Percentiles rank a stretch among this genome's conserved stretches.
phyloP scores from a whole-genome alignment of 768 basidiomycete species.

The Hemileccinum rubropunctum region DNA sequence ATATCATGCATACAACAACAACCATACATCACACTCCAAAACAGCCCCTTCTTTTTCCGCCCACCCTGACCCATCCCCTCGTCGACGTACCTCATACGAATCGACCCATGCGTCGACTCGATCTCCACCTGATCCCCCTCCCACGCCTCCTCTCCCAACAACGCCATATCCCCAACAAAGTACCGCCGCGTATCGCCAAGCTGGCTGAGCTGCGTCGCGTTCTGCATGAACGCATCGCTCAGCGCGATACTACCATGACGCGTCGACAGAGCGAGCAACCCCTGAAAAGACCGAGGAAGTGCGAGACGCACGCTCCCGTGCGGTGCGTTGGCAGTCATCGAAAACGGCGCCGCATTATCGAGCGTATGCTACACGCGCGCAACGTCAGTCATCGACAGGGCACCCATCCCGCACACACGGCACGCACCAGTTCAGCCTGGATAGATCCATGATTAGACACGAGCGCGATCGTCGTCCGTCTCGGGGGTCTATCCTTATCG shows the following conservation, averaged over 20 bases:
- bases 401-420: too few relatives aligned
- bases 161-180: conserved; percentile 25
- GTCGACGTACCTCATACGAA: conserved; percentile 21
- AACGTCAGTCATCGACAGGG: too few relatives aligned
- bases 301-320: conserved; percentile 16
- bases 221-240: conserved; percentile 10
- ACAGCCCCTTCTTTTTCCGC: conserved; percentile 12
- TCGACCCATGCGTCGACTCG: conserved; percentile 14
- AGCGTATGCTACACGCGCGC: conserved; percentile 11
- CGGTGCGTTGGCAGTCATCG: conserved; percentile 3
- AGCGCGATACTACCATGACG: conserved; percentile 15
- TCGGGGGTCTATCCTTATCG: background rate
- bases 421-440: conserved; percentile 18
- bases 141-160: conserved; percentile 20
- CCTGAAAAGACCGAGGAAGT: conserved; percentile 23
- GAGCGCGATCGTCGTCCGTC: conserved; percentile 23
- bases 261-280: conserved; percentile 17
- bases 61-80: background rate
- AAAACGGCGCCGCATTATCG: conserved; percentile 14
- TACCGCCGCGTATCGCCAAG: conserved; percentile 12
- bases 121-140: conserved; percentile 18
- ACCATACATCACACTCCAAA: conserved; percentile 13
- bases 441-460: conserved; percentile 16
- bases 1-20: background rate
- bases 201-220: conserved; percentile 24